Evolutionary conservation across 1,139 yeast genomes (phyloP).

Genomic region (Candida mesenterica): DNA sequence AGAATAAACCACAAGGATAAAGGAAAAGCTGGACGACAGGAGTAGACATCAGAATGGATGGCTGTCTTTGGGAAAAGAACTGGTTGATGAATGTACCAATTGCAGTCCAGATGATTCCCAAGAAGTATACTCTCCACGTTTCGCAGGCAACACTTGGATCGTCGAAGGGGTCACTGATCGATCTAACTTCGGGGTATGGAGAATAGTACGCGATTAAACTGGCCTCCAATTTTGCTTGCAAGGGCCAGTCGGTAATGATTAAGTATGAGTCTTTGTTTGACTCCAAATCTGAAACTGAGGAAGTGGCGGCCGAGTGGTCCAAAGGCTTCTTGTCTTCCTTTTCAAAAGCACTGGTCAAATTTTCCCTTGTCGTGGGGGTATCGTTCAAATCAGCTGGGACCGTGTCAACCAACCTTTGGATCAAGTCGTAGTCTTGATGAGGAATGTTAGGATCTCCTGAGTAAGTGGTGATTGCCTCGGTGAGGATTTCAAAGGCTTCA

Average conservation of each 20-base stretch:
- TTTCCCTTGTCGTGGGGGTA: conserved; percentile 1
- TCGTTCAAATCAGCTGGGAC: conserved; percentile 5
- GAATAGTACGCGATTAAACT: conserved; percentile 49
- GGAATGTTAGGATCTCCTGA: conserved; percentile 27
- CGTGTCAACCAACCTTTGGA: conserved; percentile 8
- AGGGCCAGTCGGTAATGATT: conserved; percentile 14
- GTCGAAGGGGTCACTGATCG: conserved; percentile 54
- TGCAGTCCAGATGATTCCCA: conserved; percentile 56
- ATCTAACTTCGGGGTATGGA: conserved; percentile 64
- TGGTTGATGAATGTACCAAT: conserved; percentile 58
- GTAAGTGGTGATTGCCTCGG: conserved; percentile 18
- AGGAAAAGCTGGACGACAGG: conserved; percentile 56
- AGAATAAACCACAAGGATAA: conserved; percentile 51
- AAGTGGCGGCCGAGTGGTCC: conserved; percentile 1
- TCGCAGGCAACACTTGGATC: conserved; percentile 51
- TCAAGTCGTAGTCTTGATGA: conserved; percentile 15
- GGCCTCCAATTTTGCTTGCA: conserved; percentile 19
- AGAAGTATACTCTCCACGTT: conserved; percentile 54
- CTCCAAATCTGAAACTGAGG: conserved; percentile 5
- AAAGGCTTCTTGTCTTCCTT: conserved; percentile 1
- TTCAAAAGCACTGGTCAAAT: conserved; percentile 5
- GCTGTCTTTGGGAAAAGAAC: conserved; percentile 57
- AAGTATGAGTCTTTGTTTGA: not conserved
- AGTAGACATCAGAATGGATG: conserved; percentile 44
- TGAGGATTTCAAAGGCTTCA: conserved; percentile 21